These are phyloP conservation scores for Penicillium sclerotigenum DNA, from an alignment of 2,329 filamentous ascomycete genomes.

Conservation along the genomic window DNA sequence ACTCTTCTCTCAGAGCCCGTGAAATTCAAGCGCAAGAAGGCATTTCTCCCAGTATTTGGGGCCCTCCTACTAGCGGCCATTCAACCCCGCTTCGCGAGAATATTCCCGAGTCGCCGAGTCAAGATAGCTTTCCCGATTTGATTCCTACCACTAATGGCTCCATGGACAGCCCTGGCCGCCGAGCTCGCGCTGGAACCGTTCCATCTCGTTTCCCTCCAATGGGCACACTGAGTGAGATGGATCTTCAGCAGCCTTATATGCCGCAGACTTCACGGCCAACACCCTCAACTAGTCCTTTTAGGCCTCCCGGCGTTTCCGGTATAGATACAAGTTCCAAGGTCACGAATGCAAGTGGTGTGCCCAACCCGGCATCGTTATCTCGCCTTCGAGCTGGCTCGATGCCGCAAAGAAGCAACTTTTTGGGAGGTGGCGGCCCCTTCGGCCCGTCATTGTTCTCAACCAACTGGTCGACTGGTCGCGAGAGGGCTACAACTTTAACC, in stretches of 20 bases:
- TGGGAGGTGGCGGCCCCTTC: constrained; percentile 64
- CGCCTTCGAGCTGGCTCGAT: constrained; percentile 88
- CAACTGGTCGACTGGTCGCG: constrained; percentile 76
- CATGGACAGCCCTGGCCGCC: constrained; percentile 64
- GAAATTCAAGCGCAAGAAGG: constrained; percentile 98
- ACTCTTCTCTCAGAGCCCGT: constrained; percentile 63
- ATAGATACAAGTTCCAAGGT: constrained; percentile 41
- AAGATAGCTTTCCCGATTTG: constrained; percentile 90
- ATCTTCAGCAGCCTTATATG: constrained; percentile 57
- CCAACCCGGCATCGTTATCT: constrained; percentile 72
- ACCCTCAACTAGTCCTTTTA: constrained; percentile 82
- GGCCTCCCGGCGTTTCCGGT: constrained; percentile 53
- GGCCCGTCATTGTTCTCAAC: constrained; percentile 85
- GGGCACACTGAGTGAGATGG: constrained; percentile 57
- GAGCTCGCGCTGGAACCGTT: constrained; percentile 90
- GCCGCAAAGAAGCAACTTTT: constrained; percentile 77
- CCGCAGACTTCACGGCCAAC: constrained; percentile 81
- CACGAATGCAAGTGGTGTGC: constrained; percentile 46
- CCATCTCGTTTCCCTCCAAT: constrained; percentile 88
- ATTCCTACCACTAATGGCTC: constrained; percentile 65
- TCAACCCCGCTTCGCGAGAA: constrained; percentile 95
- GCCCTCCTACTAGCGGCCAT: constrained; percentile 91
- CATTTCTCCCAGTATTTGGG: constrained; percentile 76
- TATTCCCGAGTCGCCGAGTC: constrained; percentile 91
- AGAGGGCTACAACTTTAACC: constrained; percentile 81